Evolutionary conservation across 495 filamentous ascomycete genomes (phyloP).

Genomic region (Talaromyces thailandensis): DNA sequence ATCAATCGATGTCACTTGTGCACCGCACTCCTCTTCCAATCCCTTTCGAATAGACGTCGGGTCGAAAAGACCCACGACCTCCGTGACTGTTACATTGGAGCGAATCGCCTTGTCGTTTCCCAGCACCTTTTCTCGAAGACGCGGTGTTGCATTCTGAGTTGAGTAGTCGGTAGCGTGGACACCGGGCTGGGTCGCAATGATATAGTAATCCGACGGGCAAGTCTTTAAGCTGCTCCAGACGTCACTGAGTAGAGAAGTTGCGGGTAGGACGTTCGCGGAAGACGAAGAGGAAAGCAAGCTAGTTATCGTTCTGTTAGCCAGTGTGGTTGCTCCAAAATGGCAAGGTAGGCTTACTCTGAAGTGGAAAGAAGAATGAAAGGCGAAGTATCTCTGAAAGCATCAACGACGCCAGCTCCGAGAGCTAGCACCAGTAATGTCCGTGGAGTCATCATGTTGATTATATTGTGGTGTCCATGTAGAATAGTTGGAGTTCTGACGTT

Average conservation of each 20-base stretch:
- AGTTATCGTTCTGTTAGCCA: slow-evolving; percentile 20
- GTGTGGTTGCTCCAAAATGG: neutral
- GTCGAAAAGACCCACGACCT: slow-evolving; percentile 54
- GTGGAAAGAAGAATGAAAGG: slow-evolving; percentile 82
- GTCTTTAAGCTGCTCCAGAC: slow-evolving; percentile 38
- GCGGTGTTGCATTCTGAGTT: slow-evolving; percentile 44
- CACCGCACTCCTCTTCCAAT: slow-evolving; percentile 44
- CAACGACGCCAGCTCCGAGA: slow-evolving; percentile 47
- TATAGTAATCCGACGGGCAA: slow-evolving; percentile 72
- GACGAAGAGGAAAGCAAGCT: slow-evolving; percentile 35
- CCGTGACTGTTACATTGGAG: slow-evolving; percentile 44
- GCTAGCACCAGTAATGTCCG: slow-evolving; percentile 51
- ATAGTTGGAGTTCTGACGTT: slow-evolving; percentile 1
- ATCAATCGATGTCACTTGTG: slow-evolving; percentile 44
- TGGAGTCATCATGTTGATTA: slow-evolving; percentile 47
- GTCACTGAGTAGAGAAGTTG: slow-evolving; percentile 23
- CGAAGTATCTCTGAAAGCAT: slow-evolving; percentile 75
- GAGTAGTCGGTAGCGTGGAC: slow-evolving; percentile 58
- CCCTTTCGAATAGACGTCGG: slow-evolving; percentile 42
- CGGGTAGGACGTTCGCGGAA: slow-evolving; percentile 29
- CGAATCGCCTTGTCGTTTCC: slow-evolving; percentile 39
- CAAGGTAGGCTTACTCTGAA: slow-evolving; percentile 50
- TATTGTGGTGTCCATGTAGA: slow-evolving; percentile 4
- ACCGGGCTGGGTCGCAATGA: slow-evolving; percentile 73
- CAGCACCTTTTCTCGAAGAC: slow-evolving; percentile 47